Evolutionary conservation across 306 rosid species (phyloP), one percentile per base, ranked within the genome.

Genomic region (Cicer arietinum): DNA sequence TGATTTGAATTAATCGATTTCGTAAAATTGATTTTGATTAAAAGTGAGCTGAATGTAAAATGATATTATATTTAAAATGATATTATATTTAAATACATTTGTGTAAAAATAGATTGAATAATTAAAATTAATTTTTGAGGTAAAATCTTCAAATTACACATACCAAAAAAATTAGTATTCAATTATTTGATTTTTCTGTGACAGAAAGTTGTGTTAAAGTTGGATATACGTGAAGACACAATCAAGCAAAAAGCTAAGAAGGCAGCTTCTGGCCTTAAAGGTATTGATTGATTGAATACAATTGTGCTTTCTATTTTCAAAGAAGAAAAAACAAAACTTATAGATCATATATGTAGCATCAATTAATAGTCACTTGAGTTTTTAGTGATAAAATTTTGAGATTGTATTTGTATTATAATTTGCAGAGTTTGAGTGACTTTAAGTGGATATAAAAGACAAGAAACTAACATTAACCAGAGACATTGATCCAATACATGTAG

Each of bases 191-290:
- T 53, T 62, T 67, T 46, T 68, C 22, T 78, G 41, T 58, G 3
- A 71, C 96, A 88, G 93, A 86, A 86, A 82, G 75, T 85, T 20
- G 84, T 92, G 65, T 12, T 90, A 80, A 86, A 79, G 48, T 43
- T 92, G 83, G 77, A 70, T n/a, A 1, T 88, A 37, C 4, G 77
- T 20, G 87, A 92, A 4, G 85, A 88, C 52, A 86, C 1, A 71
- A n/a, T 40, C 35, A 90, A 77, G 85, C 35, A 72, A 58, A 92
- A 87, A 52, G 85, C 90, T 25, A 84, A 86, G 93, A 86, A 39
- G 76, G 67, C 76, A 43, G 91, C 85, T 48, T 90, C 97, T 44
- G 88, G 86, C 25, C 63, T 89, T 11, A 50, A 70, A 79, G 96
- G 97, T 91, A 89, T 7, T 39, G 1, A 62, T 1, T 22, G 25